These are phyloP conservation scores for Sclerotinia sclerotiorum DNA, from an alignment of 2,329 filamentous ascomycete species.

Conservation along the genomic window DNA sequence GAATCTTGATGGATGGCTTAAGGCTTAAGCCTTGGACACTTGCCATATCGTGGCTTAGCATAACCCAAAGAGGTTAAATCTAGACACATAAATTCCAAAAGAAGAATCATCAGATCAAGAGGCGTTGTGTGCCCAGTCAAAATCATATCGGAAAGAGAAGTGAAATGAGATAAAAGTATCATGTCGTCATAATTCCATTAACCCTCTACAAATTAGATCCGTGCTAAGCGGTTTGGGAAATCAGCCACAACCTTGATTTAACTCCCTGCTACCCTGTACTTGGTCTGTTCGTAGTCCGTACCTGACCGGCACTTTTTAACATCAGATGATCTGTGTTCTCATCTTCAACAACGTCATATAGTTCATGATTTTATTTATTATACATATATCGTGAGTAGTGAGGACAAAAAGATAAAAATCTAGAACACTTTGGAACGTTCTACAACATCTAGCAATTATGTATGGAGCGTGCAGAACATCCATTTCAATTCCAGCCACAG, in stretches of 20 bases:
- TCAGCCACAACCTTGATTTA: conserved; percentile 15
- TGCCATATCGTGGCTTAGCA: not conserved
- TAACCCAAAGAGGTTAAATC: not conserved
- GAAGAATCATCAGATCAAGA: not conserved
- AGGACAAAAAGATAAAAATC: not conserved
- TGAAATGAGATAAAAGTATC: not conserved
- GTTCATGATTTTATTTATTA: too few relatives aligned
- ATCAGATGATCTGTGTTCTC: not conserved
- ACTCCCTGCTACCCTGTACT: not conserved
- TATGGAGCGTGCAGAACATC: too few relatives aligned
- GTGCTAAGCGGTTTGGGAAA: not conserved
- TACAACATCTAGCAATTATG: too few relatives aligned
- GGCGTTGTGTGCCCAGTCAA: not conserved
- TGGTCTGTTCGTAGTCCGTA: too few relatives aligned
- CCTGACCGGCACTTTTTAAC: not conserved
- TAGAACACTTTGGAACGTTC: not conserved
- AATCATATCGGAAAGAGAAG: not conserved
- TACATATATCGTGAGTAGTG: too few relatives aligned
- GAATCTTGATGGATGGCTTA: not conserved
- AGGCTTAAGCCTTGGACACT: conserved; percentile 1
- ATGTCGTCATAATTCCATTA: not conserved
- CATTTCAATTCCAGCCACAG: too few relatives aligned
- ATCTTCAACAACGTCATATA: not conserved
- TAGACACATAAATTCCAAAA: not conserved
- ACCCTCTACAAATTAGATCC: not conserved